Conservation (phyloP, 257 asterid species). For the Solanum corneliomulleri region DNA sequence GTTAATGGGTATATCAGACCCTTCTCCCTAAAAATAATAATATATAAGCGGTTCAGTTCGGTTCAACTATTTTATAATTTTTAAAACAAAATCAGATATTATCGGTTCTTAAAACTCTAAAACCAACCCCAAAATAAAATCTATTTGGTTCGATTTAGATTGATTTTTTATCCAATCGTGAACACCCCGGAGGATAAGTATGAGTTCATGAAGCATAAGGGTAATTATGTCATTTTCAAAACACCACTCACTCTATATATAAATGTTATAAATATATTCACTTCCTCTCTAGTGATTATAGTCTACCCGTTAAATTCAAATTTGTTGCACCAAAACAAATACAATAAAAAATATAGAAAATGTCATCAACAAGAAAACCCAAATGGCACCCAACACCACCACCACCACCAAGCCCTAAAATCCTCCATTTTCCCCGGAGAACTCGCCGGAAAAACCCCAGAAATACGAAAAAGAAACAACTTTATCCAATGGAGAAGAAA, state of each 20-base stretch:
- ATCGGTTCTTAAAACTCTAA: too few relatives aligned
- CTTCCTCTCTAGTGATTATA: not conserved
- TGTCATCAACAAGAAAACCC: slow-evolving; percentile 23
- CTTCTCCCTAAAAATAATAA: too few relatives aligned
- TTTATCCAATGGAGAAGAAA: slow-evolving; percentile 5
- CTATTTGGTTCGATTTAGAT: too few relatives aligned
- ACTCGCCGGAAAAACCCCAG: slow-evolving; percentile 38
- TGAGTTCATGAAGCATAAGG: not conserved
- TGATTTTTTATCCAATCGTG: too few relatives aligned
- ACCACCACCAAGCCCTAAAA: slow-evolving; percentile 74
- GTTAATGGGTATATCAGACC: too few relatives aligned
- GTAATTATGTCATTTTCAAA: not conserved
- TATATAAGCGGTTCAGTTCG: too few relatives aligned
- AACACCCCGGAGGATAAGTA: too few relatives aligned
- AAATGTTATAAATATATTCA: not conserved
- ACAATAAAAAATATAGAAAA: not conserved
- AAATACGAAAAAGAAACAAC: slow-evolving; percentile 1
- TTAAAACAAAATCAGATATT: too few relatives aligned
- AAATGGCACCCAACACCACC: slow-evolving; percentile 66
- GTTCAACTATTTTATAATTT: too few relatives aligned
- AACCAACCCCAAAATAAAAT: too few relatives aligned
- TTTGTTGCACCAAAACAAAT: not conserved
- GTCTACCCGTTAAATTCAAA: slow-evolving; percentile 31
- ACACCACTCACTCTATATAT: not conserved
- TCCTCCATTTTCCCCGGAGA: slow-evolving; percentile 63